phyloP scores from a whole-genome alignment of 768 basidiomycete genomes.

The Nidularia pulvinata region DNA sequence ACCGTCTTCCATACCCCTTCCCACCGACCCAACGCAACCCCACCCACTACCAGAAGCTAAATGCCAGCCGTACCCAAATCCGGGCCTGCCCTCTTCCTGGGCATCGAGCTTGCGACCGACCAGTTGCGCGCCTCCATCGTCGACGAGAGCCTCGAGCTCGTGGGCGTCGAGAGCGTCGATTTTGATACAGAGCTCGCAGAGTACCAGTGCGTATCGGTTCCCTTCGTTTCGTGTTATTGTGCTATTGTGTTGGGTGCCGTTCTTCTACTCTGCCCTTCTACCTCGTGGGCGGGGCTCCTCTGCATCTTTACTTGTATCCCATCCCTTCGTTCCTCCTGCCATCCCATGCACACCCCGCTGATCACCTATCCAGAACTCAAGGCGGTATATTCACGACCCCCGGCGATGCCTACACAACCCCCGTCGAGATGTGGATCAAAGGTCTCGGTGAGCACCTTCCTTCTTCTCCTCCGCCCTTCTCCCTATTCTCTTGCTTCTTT shows the following conservation, averaged over 20 bases:
- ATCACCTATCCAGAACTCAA: conserved; percentile 55
- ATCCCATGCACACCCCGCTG: neutral
- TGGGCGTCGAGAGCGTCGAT: conserved; percentile 82
- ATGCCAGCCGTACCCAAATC: conserved; percentile 45
- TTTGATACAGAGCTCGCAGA: conserved; percentile 81
- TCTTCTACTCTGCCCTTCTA: too few relatives aligned
- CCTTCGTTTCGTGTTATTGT: conserved; percentile 9
- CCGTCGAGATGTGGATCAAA: conserved; percentile 91
- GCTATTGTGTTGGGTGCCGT: neutral
- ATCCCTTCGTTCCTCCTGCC: neutral
- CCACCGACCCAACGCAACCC: too few relatives aligned
- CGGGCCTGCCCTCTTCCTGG: conserved; percentile 67
- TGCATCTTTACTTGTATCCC: too few relatives aligned
- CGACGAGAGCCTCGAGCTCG: conserved; percentile 79
- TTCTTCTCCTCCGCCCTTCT: neutral
- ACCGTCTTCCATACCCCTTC: too few relatives aligned
- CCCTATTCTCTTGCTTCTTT: neutral
- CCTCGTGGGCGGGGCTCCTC: too few relatives aligned
- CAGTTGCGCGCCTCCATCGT: conserved; percentile 83
- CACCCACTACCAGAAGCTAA: conserved; percentile 10
- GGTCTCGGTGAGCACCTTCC: conserved; percentile 62
- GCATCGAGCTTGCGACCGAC: conserved; percentile 84
- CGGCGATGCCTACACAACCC: conserved; percentile 86
- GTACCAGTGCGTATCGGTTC: conserved; percentile 64
- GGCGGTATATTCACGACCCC: conserved; percentile 87